Evolutionary conservation across 1,284 basidiomycete species (phyloP).

Genomic region (Apiotrichum mycotoxinovorans): DNA sequence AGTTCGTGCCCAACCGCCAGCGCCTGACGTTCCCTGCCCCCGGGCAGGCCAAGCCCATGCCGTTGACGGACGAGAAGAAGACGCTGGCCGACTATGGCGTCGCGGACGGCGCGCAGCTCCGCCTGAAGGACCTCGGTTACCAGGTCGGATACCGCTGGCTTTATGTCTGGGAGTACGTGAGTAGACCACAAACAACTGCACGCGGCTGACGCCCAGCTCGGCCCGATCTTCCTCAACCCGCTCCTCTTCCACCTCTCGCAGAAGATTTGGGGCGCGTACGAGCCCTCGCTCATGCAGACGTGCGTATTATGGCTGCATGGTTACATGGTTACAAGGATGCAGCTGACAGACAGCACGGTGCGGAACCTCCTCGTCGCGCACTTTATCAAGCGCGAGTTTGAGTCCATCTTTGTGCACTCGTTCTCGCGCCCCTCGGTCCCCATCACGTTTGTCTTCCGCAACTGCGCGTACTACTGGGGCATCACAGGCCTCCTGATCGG

Average conservation of each 20-base stretch:
- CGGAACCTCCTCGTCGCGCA: slow-evolving; percentile 77
- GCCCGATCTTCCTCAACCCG: slow-evolving; percentile 89
- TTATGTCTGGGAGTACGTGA: slow-evolving; percentile 85
- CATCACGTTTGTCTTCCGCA: slow-evolving; percentile 78
- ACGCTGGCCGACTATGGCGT: slow-evolving; percentile 61
- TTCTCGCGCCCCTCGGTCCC: slow-evolving; percentile 97
- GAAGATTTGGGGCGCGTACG: slow-evolving; percentile 36
- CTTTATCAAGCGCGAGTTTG: slow-evolving; percentile 87
- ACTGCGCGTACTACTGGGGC: slow-evolving; percentile 83
- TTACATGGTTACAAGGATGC: neutral
- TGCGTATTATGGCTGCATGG: too few species aligned
- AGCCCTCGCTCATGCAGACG: slow-evolving; percentile 39
- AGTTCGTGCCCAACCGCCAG: slow-evolving; percentile 72
- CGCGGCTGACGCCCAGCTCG: slow-evolving; percentile 62
- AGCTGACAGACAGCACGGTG: slow-evolving; percentile 60
- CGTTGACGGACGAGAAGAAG: slow-evolving; percentile 62
- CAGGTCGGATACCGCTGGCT: slow-evolving; percentile 83
- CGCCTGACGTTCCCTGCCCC: slow-evolving; percentile 56
- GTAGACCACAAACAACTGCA: slow-evolving; percentile 38
- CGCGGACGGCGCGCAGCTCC: slow-evolving; percentile 58
- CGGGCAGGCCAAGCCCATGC: slow-evolving; percentile 48
- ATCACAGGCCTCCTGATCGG: slow-evolving; percentile 75
- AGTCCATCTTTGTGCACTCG: slow-evolving; percentile 89
- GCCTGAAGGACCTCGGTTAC: slow-evolving; percentile 79
- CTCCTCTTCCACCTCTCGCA: slow-evolving; percentile 68